Evolutionary conservation across 495 filamentous ascomycete genomes (phyloP), one percentile per base, ranked within the genome.

Genomic region (Chaetomium cochliodes): DNA sequence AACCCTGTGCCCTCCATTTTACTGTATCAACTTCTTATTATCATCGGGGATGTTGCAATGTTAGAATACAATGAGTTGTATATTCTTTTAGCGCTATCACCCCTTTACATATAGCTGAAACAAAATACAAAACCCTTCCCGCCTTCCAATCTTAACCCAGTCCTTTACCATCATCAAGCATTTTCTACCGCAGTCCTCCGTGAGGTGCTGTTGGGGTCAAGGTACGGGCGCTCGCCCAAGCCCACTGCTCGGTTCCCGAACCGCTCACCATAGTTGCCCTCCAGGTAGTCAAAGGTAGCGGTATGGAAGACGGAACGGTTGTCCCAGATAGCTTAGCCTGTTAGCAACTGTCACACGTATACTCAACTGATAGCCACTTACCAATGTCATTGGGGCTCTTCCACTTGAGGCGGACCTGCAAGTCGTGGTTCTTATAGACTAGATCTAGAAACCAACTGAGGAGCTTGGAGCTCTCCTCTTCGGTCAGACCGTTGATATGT

Each of bases 321-420:
- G 74, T 92, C 90, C 90, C 90, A 92, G 66, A 92, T 90, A 0
- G 90, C 87, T 67, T 26, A 12, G 16, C 0, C 20, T 18, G 18
- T 61, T 52, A 37, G 60, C 37, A 25, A 54, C 20, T 8, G 3
- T 18, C 8, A 7, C n/a, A 3, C 23, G 2, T 33, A 9, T 5
- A 18, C 12, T 4, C 62, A 47, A 7, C 5, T 30, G 39, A 20
- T 13, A 30, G 37, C 7, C 2, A 54, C 73, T 61, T 39, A 76
- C 75, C 88, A 56, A 89, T 69, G 70, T 88, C 84, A 58, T 85
- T 84, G 39, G 74, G 62, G 63, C 83, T 85, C 67, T 82, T 70
- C 88, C 87, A 93, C 67, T 82, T 81, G 67, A 84, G 77, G 5
- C 90, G 76, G 0, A 90, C 88, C 73, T 92, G 88, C 64, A 90